Evolutionary conservation across 805 yeast species (phyloP), one percentile per base, ranked within the genome.

Genomic region (Candida schatavii): DNA sequence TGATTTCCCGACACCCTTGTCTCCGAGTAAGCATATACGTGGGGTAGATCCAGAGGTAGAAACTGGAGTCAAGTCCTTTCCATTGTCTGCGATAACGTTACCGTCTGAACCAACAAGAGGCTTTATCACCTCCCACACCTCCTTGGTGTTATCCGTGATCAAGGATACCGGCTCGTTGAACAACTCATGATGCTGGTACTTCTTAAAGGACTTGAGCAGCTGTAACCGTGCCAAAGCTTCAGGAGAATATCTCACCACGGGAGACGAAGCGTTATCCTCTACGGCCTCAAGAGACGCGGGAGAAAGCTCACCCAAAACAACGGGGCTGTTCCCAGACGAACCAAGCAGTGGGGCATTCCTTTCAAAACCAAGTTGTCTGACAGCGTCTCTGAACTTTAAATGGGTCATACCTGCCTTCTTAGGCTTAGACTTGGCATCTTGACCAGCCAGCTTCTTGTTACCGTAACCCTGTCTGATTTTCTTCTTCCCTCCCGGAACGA

Each of bases 1-100:
- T 3, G 91, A 77, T 66, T 89, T 90, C 5, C 97, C 97, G 9
- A 77, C 72, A 37, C 96, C 96, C 34, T 77, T 64, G 42, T 75
- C 81, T 33, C 96, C 96, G 17, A 77, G 58, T n/a, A 88, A 46
- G 23, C 81, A 66, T 23, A 75, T 51, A 51, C 83, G 72, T 54
- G 80, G 83, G 10, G 62, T 48, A 11, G 50, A 52, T 0, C 75
- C 58, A 0, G 74, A 54, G 2, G 18, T 15, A 17, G 32, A 29
- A 11, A 11, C 27, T n/a, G n/a, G n/a, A n/a, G n/a, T n/a, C n/a
- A n/a, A n/a, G n/a, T n/a, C n/a, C n/a, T n/a, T n/a, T 7, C 27
- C 27, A 15, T 55, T 44, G 4, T 72, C 5, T 7, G 35, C 15
- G n/a, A 18, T 15, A 18, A 25, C 28, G 9, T 9, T 13, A 29